Base-by-base conservation (phyloP, 352 stramenopile species). In the Labyrinthula sp. region DNA sequence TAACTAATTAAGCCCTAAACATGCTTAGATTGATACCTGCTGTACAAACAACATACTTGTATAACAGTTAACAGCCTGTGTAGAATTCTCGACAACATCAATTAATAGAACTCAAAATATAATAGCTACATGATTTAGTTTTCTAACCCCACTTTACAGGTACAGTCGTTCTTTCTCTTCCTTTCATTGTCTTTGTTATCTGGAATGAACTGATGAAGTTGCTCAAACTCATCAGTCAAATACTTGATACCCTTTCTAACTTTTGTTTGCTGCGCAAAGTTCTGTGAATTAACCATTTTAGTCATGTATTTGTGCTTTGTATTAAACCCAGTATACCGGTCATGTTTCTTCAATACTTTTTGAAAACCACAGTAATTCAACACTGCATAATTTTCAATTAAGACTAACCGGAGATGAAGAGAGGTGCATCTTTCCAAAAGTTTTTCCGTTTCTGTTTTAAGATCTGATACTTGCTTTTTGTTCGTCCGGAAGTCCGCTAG, bases 291-390 rank as follows among this genome's bases (percentile, higher is more conserved):
- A 1, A 83, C 72, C 20, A 82, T 65, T 38, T 81, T 79, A 17
- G 62, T 60, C 74, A 87, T 85, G 55, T 80, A 87, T 21, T 56
- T 54, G n/a, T 52, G 36, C 18, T 31, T 28, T 14, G 50, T 58
- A 14, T 56, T 10, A 4, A 58, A 57, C 24, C 68, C 64, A 6
- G 73, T 82, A 12, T 72, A 47, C 57, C 84, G 85, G 62, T 88
- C 66, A 55, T 88, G 76, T 59, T 88, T 88, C 57, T 88, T 88
- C 20, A 88, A 57, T 38, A 84, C 82, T 61, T 88, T 88, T 15
- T 65, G 75, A 58, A 83, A 85, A 14, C 59, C 65, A 43, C 68
- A 79, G 57, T 84, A 85, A 20, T 77, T 85, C 69, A 88, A 82
- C 38, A 88, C 80, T 8, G 76, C 73, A 59, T 72, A 88, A 9